Conservation (phyloP, 768 basidiomycete genomes). For the Lactifluus piperatus region DNA sequence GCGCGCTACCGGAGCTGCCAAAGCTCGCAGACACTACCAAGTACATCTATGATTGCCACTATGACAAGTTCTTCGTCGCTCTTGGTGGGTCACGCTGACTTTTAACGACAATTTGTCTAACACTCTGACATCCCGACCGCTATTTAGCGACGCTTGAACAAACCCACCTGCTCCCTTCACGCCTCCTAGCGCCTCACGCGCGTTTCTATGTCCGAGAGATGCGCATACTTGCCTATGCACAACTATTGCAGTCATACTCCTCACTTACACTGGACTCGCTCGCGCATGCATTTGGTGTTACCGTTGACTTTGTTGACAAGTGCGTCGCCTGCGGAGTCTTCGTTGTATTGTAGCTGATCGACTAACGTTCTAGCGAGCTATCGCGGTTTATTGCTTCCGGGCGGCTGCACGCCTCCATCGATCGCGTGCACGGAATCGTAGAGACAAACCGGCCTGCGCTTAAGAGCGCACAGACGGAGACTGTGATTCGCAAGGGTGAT, state of each 20-base stretch:
- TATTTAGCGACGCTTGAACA: constrained; percentile 76
- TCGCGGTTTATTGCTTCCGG: constrained; percentile 87
- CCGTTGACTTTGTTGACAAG: constrained; percentile 81
- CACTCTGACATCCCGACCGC: background rate
- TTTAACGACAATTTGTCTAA: background rate
- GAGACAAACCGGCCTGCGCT: constrained; percentile 74
- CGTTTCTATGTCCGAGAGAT: constrained; percentile 91
- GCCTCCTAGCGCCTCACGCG: constrained; percentile 76
- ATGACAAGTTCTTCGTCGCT: constrained; percentile 88
- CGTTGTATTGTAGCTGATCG: background rate
- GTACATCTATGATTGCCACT: constrained; percentile 87
- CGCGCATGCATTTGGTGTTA: constrained; percentile 81
- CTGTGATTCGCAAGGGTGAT: constrained; percentile 90
- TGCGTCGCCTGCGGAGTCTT: constrained; percentile 31
- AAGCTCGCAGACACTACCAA: constrained; percentile 75
- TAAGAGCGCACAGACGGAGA: constrained; percentile 86
- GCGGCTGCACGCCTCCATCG: constrained; percentile 80
- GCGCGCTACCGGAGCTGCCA: constrained; percentile 75
- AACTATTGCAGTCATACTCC: constrained; percentile 86
- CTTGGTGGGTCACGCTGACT: constrained; percentile 46
- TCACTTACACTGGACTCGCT: constrained; percentile 85
- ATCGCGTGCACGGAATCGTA: constrained; percentile 91
- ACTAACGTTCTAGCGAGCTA: constrained; percentile 52
- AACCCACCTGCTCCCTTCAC: constrained; percentile 78
- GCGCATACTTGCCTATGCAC: constrained; percentile 88